Base-by-base conservation (phyloP, 1,139 yeast species). In the Candida pseudoviswanathii region DNA sequence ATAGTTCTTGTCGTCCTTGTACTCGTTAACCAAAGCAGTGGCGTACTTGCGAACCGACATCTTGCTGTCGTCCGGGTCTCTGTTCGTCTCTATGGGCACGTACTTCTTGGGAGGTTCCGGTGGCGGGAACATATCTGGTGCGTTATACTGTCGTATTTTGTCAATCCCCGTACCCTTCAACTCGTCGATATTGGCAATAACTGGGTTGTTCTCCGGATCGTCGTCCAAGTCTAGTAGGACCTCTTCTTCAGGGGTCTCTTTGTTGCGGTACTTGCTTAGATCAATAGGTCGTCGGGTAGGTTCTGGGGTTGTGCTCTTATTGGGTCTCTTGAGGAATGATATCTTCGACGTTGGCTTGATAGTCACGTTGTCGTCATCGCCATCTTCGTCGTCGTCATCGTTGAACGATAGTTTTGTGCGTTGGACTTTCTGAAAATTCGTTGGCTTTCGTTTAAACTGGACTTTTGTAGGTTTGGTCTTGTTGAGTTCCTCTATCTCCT, bases 121-220 rank as follows among this genome's bases (percentile, higher is more conserved):
- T 32, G 45, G 34, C 11, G 32, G 44, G n/a, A 29, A n/a, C 33
- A 11, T 21, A 7, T 26, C 16, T 38, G 34, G 5, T 9, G 21
- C 30, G 24, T 31, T 38, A 2, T 26, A 4, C 21, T 24, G 26
- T 16, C 26, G 24, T 16, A 30, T 29, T 8, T 41, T 22, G 5
- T 16, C 9, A 5, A 42, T 11, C 21, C 30, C 32, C 2, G 26
- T 8, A 24, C 16, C 25, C 24, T 50, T 55, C 7, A 60, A 45
- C 5, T 52, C 59, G 16, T 58, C 55, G 3, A 58, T 38, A 43
- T 64, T 60, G 24, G 56, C 67, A 16, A 64, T 55, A 1, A 58
- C 56, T 0, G 67, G 67, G 34, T 49, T 51, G 41, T 59, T 52
- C 30, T 63, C 66, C 0, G 62, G 62, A 36, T 62, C 62, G 3